Percentiles rank a stretch among this genome's conserved stretches.
Conservation (phyloP, 2,329 filamentous ascomycete species). For the Penicillium fuscoglaucum region DNA sequence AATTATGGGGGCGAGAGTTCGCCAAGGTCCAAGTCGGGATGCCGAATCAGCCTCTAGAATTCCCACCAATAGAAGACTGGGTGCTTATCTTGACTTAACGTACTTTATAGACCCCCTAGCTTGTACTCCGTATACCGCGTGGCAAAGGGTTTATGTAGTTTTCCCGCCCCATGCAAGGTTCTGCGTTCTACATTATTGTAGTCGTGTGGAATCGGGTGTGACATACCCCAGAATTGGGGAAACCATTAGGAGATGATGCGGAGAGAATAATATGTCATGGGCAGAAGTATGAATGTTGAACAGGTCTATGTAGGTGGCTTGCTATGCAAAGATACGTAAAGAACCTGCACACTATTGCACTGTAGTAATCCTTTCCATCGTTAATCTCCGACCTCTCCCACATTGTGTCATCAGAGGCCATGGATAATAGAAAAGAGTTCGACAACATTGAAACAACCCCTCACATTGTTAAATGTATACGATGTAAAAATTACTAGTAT, state of each 20-base stretch:
- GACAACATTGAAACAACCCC: neutral
- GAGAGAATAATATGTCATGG: neutral
- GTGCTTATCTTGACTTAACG: constrained; percentile 30
- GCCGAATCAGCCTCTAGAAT: constrained; percentile 16
- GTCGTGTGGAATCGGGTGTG: constrained; percentile 6
- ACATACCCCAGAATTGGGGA: neutral
- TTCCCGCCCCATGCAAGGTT: constrained; percentile 14
- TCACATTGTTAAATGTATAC: neutral
- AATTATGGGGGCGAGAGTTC: neutral
- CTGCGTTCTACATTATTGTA: neutral
- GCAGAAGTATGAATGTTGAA: neutral
- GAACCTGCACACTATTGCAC: neutral
- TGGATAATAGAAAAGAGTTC: neutral
- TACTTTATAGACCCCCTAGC: neutral
- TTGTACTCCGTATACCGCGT: constrained; percentile 8
- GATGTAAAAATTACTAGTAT: neutral
- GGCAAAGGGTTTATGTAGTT: constrained; percentile 4
- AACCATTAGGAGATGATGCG: neutral
- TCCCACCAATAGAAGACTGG: constrained; percentile 23
- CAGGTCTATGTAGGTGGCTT: neutral
- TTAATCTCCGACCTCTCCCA: neutral
- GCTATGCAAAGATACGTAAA: neutral
- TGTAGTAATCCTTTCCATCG: neutral
- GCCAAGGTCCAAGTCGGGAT: constrained; percentile 23
- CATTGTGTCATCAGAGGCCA: constrained; percentile 8